Percentiles rank a stretch among this genome's conserved stretches.
These are phyloP conservation scores for Psidium friedrichsthalianum DNA, from an alignment of 345 rosid species.

Conservation along the genomic window DNA sequence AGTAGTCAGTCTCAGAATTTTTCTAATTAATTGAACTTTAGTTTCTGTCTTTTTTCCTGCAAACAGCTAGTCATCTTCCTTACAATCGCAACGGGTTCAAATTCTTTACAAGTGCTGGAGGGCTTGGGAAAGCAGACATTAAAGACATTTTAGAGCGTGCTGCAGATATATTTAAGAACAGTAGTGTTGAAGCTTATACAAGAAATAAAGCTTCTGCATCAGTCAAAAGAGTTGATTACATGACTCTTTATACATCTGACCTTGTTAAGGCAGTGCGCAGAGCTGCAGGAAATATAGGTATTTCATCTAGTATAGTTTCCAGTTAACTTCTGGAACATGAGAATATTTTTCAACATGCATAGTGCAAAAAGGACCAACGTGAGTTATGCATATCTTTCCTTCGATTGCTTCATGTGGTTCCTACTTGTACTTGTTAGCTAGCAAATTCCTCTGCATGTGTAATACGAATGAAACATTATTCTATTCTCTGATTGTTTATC, in stretches of 20 bases:
- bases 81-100: slow-evolving; percentile 96
- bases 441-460: neutral
- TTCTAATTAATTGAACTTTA: slow-evolving; percentile 1
- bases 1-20: neutral
- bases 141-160: slow-evolving; percentile 82
- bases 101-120: slow-evolving; percentile 90
- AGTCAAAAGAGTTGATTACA: slow-evolving; percentile 64
- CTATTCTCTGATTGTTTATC: slow-evolving; percentile 8
- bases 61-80: slow-evolving; percentile 97
- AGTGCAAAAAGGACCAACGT: neutral
- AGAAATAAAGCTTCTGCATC: slow-evolving; percentile 28
- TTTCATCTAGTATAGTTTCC: neutral
- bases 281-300: slow-evolving; percentile 90
- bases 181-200: slow-evolving; percentile 32
- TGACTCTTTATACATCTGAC: slow-evolving; percentile 68
- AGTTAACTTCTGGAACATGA: neutral
- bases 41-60: slow-evolving; percentile 2
- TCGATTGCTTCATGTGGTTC: neutral
- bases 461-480: neutral
- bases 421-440: neutral
- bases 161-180: slow-evolving; percentile 52
- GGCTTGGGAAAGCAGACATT: slow-evolving; percentile 86
- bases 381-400: neutral
- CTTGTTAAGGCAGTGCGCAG: slow-evolving; percentile 83
- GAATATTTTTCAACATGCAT: neutral